These are phyloP conservation scores for Zygosaccharomyces rouxii DNA, from an alignment of 805 yeast genomes.

Conservation along the genomic window DNA sequence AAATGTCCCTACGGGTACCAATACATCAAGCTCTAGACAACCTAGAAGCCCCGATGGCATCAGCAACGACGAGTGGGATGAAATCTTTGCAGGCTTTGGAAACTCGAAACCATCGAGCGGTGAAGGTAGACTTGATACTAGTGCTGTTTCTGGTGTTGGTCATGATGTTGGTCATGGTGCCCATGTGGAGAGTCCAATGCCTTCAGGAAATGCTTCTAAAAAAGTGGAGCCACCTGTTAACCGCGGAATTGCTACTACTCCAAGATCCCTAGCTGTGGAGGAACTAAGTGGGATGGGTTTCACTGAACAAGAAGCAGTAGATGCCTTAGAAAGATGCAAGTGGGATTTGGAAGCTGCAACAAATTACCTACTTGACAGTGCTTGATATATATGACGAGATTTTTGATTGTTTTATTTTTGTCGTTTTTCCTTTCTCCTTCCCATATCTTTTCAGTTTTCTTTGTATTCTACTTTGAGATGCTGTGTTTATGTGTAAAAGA, in stretches of 20 bases:
- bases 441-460: not conserved
- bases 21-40: conserved; percentile 2
- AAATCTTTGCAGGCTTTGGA: conserved; percentile 84
- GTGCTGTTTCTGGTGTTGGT: conserved; percentile 2
- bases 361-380: conserved; percentile 71
- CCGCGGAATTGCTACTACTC: conserved; percentile 40
- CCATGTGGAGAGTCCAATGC: conserved; percentile 18
- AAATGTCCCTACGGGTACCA: conserved; percentile 23
- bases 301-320: conserved; percentile 54
- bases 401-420: not conserved
- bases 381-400: conserved; percentile 33
- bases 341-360: conserved; percentile 88
- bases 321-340: conserved; percentile 62
- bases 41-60: conserved; percentile 13
- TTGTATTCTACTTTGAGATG: not conserved
- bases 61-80: conserved; percentile 84
- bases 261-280: conserved; percentile 56
- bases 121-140: conserved; percentile 5
- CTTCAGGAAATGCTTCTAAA: conserved; percentile 9
- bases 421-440: not conserved
- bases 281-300: conserved; percentile 92
- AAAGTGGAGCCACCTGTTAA: conserved; percentile 15
- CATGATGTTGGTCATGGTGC: conserved; percentile 11
- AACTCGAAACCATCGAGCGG: conserved; percentile 33
- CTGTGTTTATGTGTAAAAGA: conserved; percentile 1